Conservation (phyloP, 2,329 filamentous ascomycete genomes). For the Fusarium bactridioides region DNA sequence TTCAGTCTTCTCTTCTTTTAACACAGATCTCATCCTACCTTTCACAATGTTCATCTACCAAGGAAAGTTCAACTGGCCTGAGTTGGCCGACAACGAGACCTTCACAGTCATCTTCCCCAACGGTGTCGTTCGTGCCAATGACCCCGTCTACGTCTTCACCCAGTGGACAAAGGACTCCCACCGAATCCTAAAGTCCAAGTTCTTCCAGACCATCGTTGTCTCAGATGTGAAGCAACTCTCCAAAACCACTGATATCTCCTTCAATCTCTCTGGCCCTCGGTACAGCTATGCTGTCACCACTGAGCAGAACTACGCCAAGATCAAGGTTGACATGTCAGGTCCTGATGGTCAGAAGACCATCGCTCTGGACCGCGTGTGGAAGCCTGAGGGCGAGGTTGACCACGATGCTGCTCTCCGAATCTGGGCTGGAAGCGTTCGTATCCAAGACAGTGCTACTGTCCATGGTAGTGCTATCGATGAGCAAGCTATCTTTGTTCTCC, state of each 20-base stretch:
- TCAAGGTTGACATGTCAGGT: neutral
- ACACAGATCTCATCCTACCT: too few species aligned
- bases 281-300: neutral
- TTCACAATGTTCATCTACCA: neutral
- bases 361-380: neutral
- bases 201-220: accelerated
- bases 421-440: neutral
- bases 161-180: neutral
- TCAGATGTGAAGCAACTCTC: accelerated
- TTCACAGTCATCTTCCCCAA: neutral
- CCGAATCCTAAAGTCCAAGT: neutral
- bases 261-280: accelerated
- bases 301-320: neutral
- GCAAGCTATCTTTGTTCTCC: neutral
- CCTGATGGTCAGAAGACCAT: accelerated
- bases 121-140: neutral
- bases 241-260: accelerated
- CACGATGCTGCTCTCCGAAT: neutral
- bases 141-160: accelerated
- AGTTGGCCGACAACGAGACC: neutral
- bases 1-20: too few species aligned
- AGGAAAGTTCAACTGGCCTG: neutral
- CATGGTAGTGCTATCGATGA: neutral
- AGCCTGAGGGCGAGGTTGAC: neutral
- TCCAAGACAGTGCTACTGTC: too few species aligned